Base-by-base conservation (phyloP, 2,329 filamentous ascomycete genomes). In the Fusarium siculi region DNA sequence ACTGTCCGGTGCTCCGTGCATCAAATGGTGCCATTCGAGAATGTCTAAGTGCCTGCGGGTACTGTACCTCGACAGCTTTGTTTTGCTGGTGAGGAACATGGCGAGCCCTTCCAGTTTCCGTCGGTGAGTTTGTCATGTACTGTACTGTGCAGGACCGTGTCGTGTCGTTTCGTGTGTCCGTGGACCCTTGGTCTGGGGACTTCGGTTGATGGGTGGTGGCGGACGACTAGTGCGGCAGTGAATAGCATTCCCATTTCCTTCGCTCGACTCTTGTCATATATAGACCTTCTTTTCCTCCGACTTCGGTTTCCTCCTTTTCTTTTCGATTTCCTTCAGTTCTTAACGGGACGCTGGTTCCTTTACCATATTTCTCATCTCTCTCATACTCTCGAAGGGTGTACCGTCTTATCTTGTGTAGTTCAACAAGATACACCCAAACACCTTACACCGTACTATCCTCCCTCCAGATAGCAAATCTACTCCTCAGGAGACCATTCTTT, bases 11-110 rank as follows among this genome's bases (percentile, higher is more conserved):
- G 39, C 72, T 34, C 71, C 71, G 63, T 74, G 68, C 71, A 37
- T 61, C 55, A 37, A 54, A 54, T 72, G 68, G 71, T 74, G 43
- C 56, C 55, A 60, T 69, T 72, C 44, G 47, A 68, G 59, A 62
- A 65, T 60, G 50, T 68, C 44, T 74, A 53, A 47, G 44, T 47
- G n/a, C 32, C 44, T 52, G 42, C 15, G 55, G 32, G 40, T 36
- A 61, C 46, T 37, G 63, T 68, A 68, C 30, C 56, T 68, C 49
- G n/a, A 50, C 55, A 50, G 42, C 66, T 55, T 67, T 25, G n/a
- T 34, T 46, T 63, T 32, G 64, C 43, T 71, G 40, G 50, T 12
- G 34, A 71, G 47, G 55, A 67, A 57, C 32, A 62, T 46, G 47
- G 57, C 44, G 54, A 73, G 58, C 34, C 49, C 49, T 53, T 68